Evolutionary conservation across 2,329 filamentous ascomycete species (phyloP), one percentile per base, ranked within the genome.

Genomic region (Claviceps sp.): DNA sequence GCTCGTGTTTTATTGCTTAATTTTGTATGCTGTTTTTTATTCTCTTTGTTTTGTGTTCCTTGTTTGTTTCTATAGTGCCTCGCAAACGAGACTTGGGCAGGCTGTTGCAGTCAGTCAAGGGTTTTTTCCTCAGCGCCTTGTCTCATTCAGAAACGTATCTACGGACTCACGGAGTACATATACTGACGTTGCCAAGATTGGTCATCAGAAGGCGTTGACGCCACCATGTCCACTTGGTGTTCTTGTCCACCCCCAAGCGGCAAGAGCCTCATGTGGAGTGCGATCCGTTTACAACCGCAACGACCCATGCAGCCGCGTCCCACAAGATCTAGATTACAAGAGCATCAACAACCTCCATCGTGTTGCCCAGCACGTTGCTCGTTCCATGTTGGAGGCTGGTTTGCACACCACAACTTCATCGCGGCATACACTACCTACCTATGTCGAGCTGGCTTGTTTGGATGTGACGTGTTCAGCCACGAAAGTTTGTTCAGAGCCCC

Each of bases 231-330:
- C 42, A 24, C 11, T 13, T 26, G 42, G 24, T 44, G 24, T 44
- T 44, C 42, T 44, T 26, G 41, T 43, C 20, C 41, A 24, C 41
- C 20, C 40, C 24, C 43, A 34, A 47, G 44, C 44, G 44, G 26
- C 52, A 53, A 57, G 56, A 57, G 56, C 54, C 56, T 57, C 56
- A 57, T 54, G 56, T 57, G 56, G 56, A 56, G 54, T 43, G 54
- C 36, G 56, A 52, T 53, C 54, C 56, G 56, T 53, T 54, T 48
- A 36, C 54, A 55, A 54, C 54, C 49, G 55, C 46, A 43, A 26
- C 38, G 48, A 48, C 48, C 50, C 49, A 55, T 53, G 45, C 45
- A 45, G 49, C 54, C 56, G 50, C 51, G 51, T 50, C 50, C 50
- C 54, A 43, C 50, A 54, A 34, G 49, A 47, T 38, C 47, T 47